A percentile compares a stretch with the other conserved stretches of the same genome.
Evolutionary conservation across 2,329 filamentous ascomycete genomes (phyloP).

Genomic region (Clonostachys rosea): DNA sequence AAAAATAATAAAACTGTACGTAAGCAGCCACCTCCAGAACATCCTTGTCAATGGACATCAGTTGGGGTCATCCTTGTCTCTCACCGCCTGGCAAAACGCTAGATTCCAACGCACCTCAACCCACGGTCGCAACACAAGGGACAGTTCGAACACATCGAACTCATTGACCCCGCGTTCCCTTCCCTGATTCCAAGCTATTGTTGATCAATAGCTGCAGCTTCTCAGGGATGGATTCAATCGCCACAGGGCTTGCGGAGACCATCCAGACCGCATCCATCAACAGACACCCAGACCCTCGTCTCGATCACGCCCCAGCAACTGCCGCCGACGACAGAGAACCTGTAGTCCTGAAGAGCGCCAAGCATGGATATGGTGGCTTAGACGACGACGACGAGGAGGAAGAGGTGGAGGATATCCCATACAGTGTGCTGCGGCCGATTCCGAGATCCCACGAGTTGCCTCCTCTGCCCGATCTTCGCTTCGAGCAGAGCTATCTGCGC

Average conservation of each 20-base stretch:
- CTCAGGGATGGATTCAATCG: slow-evolving; percentile 29
- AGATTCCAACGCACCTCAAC: no score
- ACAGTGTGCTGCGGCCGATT: slow-evolving; percentile 56
- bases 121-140: no score
- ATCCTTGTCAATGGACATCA: no score
- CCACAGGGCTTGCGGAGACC: slow-evolving; percentile 69
- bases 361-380: slow-evolving; percentile 11
- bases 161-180: no score
- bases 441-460: slow-evolving; percentile 43
- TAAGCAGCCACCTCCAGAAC: no score
- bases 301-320: slow-evolving; percentile 79
- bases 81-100: no score
- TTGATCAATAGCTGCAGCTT: no score
- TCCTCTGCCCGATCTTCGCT: slow-evolving; percentile 81
- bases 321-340: slow-evolving; percentile 54
- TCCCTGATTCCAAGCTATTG: no score
- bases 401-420: slow-evolving; percentile 63
- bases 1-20: no score
- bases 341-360: slow-evolving; percentile 14
- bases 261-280: slow-evolving; percentile 80
- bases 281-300: slow-evolving; percentile 60
- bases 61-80: no score
- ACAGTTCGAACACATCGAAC: no score
- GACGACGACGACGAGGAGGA: slow-evolving; percentile 39
- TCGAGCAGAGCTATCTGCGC: slow-evolving; percentile 96